Base-by-base conservation (phyloP, 2,329 filamentous ascomycete genomes). In the Proliferodiscus dingleyae region DNA sequence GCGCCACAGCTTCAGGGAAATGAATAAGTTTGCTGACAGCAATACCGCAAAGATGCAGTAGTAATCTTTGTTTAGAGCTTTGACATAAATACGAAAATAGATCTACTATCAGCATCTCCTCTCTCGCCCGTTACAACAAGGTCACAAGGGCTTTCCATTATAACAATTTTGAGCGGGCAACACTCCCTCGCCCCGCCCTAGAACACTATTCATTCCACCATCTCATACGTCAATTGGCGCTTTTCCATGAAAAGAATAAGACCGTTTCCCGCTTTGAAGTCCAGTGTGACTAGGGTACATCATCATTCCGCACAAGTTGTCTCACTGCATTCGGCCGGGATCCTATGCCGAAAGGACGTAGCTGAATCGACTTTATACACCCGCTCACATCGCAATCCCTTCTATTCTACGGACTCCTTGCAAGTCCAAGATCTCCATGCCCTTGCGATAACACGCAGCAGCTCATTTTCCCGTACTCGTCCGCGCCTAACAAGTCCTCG, bases 161-260 rank as follows among this genome's bases (percentile, higher is more conserved):
- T n/a, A n/a, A 6, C 24, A 6, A 26, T 26, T 11, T 11, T 26
- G 24, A 26, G 24, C 6, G 6, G 6, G 24, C 24, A 26, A 26
- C 11, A 6, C 24, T n/a, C n/a, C 34, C 5, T 22, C 11, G 13
- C 34, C 34, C 34, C 34, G 18, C 18, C 16, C 34, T 8, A 15
- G 34, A 15, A 11, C 19, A 37, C 10, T 22, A 13, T 7, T 23
- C 11, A 18, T 37, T 37, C 32, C 11, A n/a, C 34, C 18, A 37
- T 11, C 19, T 5, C 34, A 6, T 11, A 26, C 11, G 11, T 6
- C 6, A 24, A 37, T 9, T 44, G 15, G 16, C 41, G 22, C 11
- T 45, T 41, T n/a, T 44, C 49, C 45, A 51, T 51, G 49, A 52
- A 36, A 48, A 43, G 18, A 37, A 24, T 38, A 15, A 46, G 33